phyloP scores from a whole-genome alignment of 768 basidiomycete genomes.

The Candolleomyces eurysporus region DNA sequence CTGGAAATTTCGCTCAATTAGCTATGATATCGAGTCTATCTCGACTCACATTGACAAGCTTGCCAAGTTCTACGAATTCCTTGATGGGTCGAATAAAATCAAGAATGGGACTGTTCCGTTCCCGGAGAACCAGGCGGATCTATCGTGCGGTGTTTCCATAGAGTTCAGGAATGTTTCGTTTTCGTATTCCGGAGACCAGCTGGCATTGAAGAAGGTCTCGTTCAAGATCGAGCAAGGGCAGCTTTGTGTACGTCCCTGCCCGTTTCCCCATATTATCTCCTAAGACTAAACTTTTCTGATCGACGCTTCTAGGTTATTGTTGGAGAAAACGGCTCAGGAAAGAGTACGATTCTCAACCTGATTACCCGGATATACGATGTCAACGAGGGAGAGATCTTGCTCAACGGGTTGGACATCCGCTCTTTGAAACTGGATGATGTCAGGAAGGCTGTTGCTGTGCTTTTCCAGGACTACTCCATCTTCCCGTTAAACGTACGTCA shows the following conservation, averaged over 20 bases:
- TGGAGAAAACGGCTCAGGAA: slow-evolving; percentile 76
- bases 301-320: slow-evolving; percentile 57
- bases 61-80: slow-evolving; percentile 18
- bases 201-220: slow-evolving; percentile 60
- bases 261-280: too few relatives aligned
- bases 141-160: slow-evolving; percentile 21
- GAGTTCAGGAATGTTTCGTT: slow-evolving; percentile 66
- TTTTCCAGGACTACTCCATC: slow-evolving; percentile 81
- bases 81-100: background rate
- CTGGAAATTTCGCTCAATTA: slow-evolving; percentile 53
- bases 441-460: slow-evolving; percentile 61
- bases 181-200: slow-evolving; percentile 55
- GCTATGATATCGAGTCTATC: slow-evolving; percentile 48
- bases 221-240: slow-evolving; percentile 71
- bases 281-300: background rate
- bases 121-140: background rate
- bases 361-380: slow-evolving; percentile 70
- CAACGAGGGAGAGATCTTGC: slow-evolving; percentile 61
- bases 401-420: slow-evolving; percentile 64
- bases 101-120: background rate
- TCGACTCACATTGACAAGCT: slow-evolving; percentile 52
- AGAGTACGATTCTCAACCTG: slow-evolving; percentile 78
- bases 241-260: slow-evolving; percentile 61
- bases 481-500: slow-evolving; percentile 66
- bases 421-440: slow-evolving; percentile 60